Percentiles rank a stretch among this genome's conserved stretches.
These are phyloP conservation scores for Aspergillus sp. DNA, from an alignment of 2,329 filamentous ascomycete genomes.

Conservation along the genomic window DNA sequence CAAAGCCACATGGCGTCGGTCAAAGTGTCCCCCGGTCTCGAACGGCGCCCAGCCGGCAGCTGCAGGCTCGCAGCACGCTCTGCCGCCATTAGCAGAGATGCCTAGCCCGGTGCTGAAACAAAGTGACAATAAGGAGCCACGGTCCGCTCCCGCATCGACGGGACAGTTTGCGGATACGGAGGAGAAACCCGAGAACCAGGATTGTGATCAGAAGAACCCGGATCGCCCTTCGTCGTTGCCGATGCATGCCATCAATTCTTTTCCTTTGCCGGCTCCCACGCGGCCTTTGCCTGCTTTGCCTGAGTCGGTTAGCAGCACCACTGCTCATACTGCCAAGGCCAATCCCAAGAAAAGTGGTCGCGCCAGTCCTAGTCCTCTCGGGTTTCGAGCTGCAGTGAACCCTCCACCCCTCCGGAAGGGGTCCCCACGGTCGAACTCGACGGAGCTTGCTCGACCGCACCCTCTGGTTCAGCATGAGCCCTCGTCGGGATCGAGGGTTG, in stretches of 20 bases:
- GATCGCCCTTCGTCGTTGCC: conserved; percentile 18
- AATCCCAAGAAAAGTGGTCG: not conserved
- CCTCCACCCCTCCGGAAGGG: not conserved
- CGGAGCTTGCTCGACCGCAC: not conserved
- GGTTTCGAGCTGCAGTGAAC: too few species aligned
- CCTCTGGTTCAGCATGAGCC: not conserved
- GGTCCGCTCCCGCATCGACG: not conserved
- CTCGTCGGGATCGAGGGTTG: too few species aligned
- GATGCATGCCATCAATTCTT: conserved; percentile 21
- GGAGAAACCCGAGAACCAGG: not conserved
- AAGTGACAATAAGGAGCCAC: not conserved
- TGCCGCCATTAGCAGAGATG: not conserved
- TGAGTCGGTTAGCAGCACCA: not conserved
- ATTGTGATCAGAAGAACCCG: conserved; percentile 1
- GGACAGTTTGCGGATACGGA: not conserved
- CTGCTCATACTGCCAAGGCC: too few species aligned
- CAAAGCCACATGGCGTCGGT: conserved; percentile 18
- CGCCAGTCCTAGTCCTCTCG: too few species aligned
- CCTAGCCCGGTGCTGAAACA: too few species aligned
- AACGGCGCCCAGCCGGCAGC: conserved; percentile 5
- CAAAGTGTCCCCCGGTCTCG: conserved; percentile 7
- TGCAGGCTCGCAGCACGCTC: not conserved
- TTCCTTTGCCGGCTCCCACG: conserved; percentile 29
- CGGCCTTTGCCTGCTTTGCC: conserved; percentile 17
- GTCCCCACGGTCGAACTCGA: not conserved